A percentile compares a stretch with the other conserved stretches of the same genome.
These are phyloP conservation scores for Ceriops zippeliana DNA, from an alignment of 345 rosid species.

Conservation along the genomic window DNA sequence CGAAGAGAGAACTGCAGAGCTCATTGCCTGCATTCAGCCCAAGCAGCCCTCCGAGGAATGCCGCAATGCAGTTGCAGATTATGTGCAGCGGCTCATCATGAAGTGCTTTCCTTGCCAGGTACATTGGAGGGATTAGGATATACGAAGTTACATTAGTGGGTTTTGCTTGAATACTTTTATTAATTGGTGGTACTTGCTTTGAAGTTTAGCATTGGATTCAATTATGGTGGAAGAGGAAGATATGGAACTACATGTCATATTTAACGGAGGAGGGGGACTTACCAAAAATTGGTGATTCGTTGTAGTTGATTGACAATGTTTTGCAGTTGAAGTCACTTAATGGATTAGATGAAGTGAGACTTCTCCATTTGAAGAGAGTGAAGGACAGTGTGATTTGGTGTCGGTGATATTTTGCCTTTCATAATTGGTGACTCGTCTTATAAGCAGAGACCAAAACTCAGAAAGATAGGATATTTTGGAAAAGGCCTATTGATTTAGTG, in stretches of 20 bases:
- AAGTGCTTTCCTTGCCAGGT: slow-evolving; percentile 82
- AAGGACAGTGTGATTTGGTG: no score
- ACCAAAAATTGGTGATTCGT: not conserved
- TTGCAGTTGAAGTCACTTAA: not conserved
- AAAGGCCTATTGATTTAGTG: not conserved
- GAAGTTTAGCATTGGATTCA: not conserved
- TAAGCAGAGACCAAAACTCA: not conserved
- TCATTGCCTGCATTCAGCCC: slow-evolving; percentile 77
- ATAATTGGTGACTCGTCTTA: not conserved
- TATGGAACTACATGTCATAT: not conserved
- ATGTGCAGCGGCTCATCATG: slow-evolving; percentile 62
- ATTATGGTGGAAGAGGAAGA: not conserved
- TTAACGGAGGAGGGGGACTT: no score
- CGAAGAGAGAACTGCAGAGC: slow-evolving; percentile 67
- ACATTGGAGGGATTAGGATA: not conserved
- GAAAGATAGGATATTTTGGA: not conserved
- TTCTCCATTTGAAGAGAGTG: no score
- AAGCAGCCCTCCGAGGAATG: slow-evolving; percentile 64
- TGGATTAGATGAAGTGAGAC: no score
- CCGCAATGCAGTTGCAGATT: slow-evolving; percentile 69
- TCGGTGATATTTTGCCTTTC: no score
- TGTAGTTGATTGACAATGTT: not conserved
- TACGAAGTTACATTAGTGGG: no score
- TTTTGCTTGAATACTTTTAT: not conserved
- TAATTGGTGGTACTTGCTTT: not conserved